phyloP scores from a whole-genome alignment of 2,329 filamentous ascomycete species.

The Fusarium concolor region DNA sequence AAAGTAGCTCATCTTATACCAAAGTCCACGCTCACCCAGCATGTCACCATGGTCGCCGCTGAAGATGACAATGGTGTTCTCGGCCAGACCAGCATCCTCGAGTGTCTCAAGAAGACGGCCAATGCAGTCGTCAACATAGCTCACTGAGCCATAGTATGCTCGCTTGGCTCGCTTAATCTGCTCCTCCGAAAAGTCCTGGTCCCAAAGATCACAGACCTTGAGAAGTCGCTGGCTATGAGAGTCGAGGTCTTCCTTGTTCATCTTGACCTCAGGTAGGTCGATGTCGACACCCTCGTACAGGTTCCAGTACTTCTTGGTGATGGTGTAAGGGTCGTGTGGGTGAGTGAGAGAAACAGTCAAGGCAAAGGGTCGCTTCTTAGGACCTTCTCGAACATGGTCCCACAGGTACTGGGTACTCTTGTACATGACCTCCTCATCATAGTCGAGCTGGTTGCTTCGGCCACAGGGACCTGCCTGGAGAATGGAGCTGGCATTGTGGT shows the following conservation, averaged over 20 bases:
- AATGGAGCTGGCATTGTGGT: slow-evolving; percentile 95
- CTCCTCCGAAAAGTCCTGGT: slow-evolving; percentile 84
- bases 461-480: slow-evolving; percentile 89
- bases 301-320: slow-evolving; percentile 94
- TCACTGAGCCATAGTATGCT: slow-evolving; percentile 93
- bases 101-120: slow-evolving; percentile 83
- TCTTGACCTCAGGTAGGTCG: slow-evolving; percentile 79
- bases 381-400: slow-evolving; percentile 86
- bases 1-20: slow-evolving; percentile 99
- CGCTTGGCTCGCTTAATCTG: slow-evolving; percentile 87
- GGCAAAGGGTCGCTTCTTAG: slow-evolving; percentile 80
- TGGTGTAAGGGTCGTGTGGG: slow-evolving; percentile 94
- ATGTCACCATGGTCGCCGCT: slow-evolving; percentile 96
- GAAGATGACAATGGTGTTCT: slow-evolving; percentile 92
- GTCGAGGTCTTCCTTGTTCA: slow-evolving; percentile 85
- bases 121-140: slow-evolving; percentile 93
- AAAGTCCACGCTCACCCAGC: slow-evolving; percentile 90
- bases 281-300: slow-evolving; percentile 91
- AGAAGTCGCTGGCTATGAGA: slow-evolving; percentile 87
- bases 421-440: slow-evolving; percentile 96
- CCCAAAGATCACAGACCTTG: slow-evolving; percentile 88
- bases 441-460: slow-evolving; percentile 94
- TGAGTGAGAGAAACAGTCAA: slow-evolving; percentile 94
- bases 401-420: slow-evolving; percentile 90
- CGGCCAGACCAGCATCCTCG: slow-evolving; percentile 80